Evolutionary conservation across 2,329 filamentous ascomycete species (phyloP).

Genomic region (Westerdykella ornata): DNA sequence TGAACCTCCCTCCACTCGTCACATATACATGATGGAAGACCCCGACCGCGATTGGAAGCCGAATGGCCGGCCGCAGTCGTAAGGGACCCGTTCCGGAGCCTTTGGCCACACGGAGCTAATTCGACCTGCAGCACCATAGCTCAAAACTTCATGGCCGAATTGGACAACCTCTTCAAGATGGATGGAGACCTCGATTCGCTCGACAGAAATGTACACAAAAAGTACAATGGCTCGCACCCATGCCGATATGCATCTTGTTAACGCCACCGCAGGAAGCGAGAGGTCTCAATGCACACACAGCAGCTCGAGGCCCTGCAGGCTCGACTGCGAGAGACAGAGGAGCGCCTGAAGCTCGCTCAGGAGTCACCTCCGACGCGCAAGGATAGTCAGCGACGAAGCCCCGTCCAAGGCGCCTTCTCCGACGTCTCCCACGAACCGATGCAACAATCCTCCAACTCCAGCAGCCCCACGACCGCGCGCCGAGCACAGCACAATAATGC

Average conservation of each 20-base stretch:
- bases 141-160: constrained; percentile 74
- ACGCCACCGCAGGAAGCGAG: constrained; percentile 59
- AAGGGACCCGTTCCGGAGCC: constrained; percentile 21
- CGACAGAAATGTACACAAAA: constrained; percentile 68
- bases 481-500: constrained; percentile 5
- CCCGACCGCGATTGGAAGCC: constrained; percentile 77
- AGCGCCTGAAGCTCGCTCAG: constrained; percentile 52
- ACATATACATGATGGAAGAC: constrained; percentile 23
- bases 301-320: constrained; percentile 84
- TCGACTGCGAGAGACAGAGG: constrained; percentile 76
- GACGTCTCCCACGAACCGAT: neutral
- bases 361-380: constrained; percentile 26
- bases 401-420: constrained; percentile 18
- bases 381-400: constrained; percentile 24
- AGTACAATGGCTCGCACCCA: constrained; percentile 54
- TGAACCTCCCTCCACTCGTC: constrained; percentile 1
- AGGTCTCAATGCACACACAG: constrained; percentile 63
- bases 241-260: constrained; percentile 3
- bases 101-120: constrained; percentile 20
- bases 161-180: constrained; percentile 85
- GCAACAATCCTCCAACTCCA: constrained; percentile 21
- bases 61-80: constrained; percentile 77
- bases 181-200: constrained; percentile 70
- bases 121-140: constrained; percentile 65
- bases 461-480: constrained; percentile 18